Evolutionary conservation across 2,329 filamentous ascomycete species (phyloP).

Genomic region (Aspergillus thermomutatus): DNA sequence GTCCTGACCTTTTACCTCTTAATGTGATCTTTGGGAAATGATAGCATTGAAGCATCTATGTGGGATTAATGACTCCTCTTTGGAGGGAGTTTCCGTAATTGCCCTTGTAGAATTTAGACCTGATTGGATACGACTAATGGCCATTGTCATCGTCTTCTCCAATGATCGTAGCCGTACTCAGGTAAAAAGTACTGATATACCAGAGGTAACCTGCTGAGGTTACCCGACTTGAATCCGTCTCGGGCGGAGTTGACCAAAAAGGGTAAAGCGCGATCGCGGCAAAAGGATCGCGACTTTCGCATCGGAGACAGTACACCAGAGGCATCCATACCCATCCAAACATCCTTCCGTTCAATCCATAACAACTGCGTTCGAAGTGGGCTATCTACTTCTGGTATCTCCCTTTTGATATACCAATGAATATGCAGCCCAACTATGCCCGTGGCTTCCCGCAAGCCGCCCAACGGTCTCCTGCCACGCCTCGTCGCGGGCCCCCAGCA

Average conservation of each 20-base stretch:
- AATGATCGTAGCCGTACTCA: neutral
- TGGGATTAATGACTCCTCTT: neutral
- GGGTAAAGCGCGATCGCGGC: slow-evolving; percentile 34
- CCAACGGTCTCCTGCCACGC: slow-evolving; percentile 41
- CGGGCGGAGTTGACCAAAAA: slow-evolving; percentile 22
- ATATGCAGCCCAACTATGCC: slow-evolving; percentile 42
- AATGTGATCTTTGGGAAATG: slow-evolving; percentile 18
- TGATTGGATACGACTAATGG: neutral
- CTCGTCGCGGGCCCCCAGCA: slow-evolving; percentile 37
- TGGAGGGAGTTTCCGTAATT: neutral
- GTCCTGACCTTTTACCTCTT: neutral
- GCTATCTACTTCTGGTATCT: neutral
- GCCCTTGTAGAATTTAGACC: neutral
- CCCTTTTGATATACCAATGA: slow-evolving; percentile 23
- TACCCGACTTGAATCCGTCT: neutral
- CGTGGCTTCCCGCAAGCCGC: slow-evolving; percentile 39
- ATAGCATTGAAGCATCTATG: slow-evolving; percentile 24
- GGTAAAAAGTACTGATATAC: too few relatives aligned
- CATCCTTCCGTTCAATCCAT: slow-evolving; percentile 1
- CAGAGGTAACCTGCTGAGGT: too few relatives aligned
- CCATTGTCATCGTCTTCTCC: neutral
- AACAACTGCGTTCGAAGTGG: slow-evolving; percentile 9
- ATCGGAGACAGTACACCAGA: slow-evolving; percentile 12
- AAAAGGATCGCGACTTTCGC: slow-evolving; percentile 34
- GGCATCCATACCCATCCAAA: slow-evolving; percentile 7